Evolutionary conservation across 768 basidiomycete genomes (phyloP), one percentile per base, ranked within the genome.

Genomic region (Termitomyces sp.): DNA sequence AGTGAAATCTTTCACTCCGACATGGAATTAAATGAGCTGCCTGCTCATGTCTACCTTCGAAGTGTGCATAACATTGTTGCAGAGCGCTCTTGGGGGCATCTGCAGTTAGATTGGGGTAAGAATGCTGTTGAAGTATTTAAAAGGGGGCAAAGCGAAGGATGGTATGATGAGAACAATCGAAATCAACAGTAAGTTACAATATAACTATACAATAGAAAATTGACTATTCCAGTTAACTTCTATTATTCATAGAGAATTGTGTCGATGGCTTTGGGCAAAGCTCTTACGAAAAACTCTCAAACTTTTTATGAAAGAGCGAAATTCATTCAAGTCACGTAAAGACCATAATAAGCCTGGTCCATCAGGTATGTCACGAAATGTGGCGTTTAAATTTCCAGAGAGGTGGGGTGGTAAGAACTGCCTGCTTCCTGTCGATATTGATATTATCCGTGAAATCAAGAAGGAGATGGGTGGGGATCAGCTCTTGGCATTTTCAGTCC

Each of bases 31-130:
- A 36, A 54, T 10, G 69, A 67, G 49, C 56, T 75, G 7, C 70
- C 71, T 2, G 68, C 76, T 2, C 73, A 76, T 55, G 41, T 60
- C 5, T 77, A 70, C 57, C 49, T 75, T 4, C 54, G 63, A 10
- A 74, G 70, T 53, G 59, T 75, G 0, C 69, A 74, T 40, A 75
- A 76, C 53, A 75, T 76, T 36, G 59, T 67, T 7, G 67, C 73
- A 50, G 77, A 77, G 51, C 66, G 70, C 0, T 68, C 68, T 0
- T 78, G 77, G 77, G 70, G 72, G 13, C 65, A 64, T 4, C 57
- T 78, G 1, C 60, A 68, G 0, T 55, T 74, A 0, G 66, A 76
- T 2, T 70, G 57, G 28, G 75, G 74, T 2, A 66, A 76, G 41
- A 75, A 71, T 65, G 69, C 68, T 23, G 60, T 69, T n/a, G 3